phyloP scores from a whole-genome alignment of 495 filamentous ascomycete species.

The Neurospora sp. region DNA sequence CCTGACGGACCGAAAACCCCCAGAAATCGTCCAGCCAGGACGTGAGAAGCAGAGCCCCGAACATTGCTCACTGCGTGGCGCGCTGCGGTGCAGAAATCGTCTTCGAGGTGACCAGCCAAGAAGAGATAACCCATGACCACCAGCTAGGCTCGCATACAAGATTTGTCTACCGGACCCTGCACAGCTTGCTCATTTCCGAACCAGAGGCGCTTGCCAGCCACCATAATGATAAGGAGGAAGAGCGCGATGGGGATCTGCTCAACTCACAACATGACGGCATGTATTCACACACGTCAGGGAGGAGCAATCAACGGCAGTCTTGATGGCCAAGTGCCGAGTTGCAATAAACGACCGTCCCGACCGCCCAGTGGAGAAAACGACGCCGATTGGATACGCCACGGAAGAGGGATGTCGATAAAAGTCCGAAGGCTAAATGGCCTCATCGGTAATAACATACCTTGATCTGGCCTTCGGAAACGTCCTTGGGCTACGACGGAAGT shows the following conservation, averaged over 20 bases:
- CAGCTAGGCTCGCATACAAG: constrained; percentile 4
- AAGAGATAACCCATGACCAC: constrained; percentile 9
- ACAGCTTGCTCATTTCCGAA: constrained; percentile 8
- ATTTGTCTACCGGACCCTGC: constrained; percentile 13
- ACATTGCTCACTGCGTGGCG: constrained; percentile 26
- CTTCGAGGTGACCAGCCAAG: constrained; percentile 24
- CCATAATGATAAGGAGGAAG: constrained; percentile 24
- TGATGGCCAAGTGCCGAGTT: constrained; percentile 17
- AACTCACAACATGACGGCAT: constrained; percentile 30
- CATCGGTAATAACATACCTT: constrained; percentile 98
- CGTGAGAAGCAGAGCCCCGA: background rate
- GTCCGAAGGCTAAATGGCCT: constrained; percentile 40
- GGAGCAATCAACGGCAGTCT: constrained; percentile 25
- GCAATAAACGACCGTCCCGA: constrained; percentile 11
- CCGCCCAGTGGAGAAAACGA: constrained; percentile 28
- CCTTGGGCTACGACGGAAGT: constrained; percentile 59
- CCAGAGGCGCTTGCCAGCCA: constrained; percentile 45
- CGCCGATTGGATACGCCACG: constrained; percentile 33
- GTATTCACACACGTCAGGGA: constrained; percentile 21
- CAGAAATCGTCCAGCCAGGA: constrained; percentile 3
- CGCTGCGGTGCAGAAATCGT: constrained; percentile 11
- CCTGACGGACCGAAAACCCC: background rate
- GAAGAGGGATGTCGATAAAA: constrained; percentile 41
- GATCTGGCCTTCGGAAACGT: constrained; percentile 90
- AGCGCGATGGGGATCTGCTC: constrained; percentile 37